phyloP scores from a whole-genome alignment of 2,329 filamentous ascomycete species.

The Epicoccum sorghinum region DNA sequence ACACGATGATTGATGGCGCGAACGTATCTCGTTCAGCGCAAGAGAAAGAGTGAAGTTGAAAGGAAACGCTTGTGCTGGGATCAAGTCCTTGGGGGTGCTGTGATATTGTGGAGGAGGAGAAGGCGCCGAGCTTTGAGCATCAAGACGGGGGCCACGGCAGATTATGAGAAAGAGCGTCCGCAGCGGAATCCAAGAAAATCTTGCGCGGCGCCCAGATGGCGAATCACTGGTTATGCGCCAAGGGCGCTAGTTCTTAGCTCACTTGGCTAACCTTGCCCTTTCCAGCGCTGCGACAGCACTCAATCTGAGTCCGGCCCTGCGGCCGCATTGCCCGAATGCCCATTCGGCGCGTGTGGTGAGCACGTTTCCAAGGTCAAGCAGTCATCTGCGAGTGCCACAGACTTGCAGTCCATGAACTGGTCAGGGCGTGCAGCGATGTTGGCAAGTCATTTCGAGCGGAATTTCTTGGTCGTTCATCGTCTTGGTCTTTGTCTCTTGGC shows the following conservation, averaged over 20 bases:
- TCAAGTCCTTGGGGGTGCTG: conserved; percentile 8
- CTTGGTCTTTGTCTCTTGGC: conserved; percentile 8
- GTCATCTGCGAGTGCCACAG: conserved; percentile 5
- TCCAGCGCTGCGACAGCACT: conserved; percentile 3
- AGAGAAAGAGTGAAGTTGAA: conserved; percentile 8
- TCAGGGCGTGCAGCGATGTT: conserved; percentile 11
- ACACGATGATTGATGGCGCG: conserved; percentile 19
- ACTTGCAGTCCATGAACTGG: conserved; percentile 8
- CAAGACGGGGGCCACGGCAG: conserved; percentile 13
- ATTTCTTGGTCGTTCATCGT: conserved; percentile 5
- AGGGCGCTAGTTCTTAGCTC: not conserved
- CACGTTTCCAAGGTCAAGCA: conserved; percentile 12
- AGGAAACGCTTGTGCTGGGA: conserved; percentile 12
- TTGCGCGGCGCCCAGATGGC: not conserved
- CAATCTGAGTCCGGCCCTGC: conserved; percentile 9
- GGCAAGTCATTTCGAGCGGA: conserved; percentile 13
- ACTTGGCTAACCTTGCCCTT: conserved; percentile 4
- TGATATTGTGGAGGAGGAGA: conserved; percentile 12
- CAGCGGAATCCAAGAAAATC: conserved; percentile 14
- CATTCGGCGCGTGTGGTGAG: conserved; percentile 10
- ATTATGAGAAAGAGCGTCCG: conserved; percentile 15
- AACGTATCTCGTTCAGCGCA: conserved; percentile 21
- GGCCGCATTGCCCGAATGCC: conserved; percentile 8
- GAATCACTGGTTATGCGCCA: not conserved
- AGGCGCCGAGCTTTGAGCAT: conserved; percentile 15